These are phyloP conservation scores for Daldinia sp. DNA, from an alignment of 2,329 filamentous ascomycete species.

Conservation along the genomic window DNA sequence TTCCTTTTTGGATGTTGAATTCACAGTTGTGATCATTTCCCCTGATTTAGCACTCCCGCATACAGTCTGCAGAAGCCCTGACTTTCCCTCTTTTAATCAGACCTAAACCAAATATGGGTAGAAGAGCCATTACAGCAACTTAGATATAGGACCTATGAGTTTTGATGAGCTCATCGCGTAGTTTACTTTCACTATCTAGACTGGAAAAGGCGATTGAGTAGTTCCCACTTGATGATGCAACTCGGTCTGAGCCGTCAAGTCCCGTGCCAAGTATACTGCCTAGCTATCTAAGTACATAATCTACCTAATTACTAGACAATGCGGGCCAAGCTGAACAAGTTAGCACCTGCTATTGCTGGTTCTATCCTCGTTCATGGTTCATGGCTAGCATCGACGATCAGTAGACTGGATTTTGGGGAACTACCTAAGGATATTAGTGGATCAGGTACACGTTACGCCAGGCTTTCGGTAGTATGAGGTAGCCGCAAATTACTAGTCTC, in stretches of 20 bases:
- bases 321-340: constrained; percentile 12
- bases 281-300: constrained; percentile 13
- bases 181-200: constrained; percentile 11
- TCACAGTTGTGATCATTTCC: background rate
- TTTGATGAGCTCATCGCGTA: constrained; percentile 15
- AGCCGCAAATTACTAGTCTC: background rate
- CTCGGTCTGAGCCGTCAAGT: constrained; percentile 22
- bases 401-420: background rate
- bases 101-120: background rate
- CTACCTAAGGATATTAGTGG: constrained; percentile 7
- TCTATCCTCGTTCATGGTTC: background rate
- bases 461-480: background rate
- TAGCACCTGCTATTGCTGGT: constrained; percentile 6
- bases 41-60: background rate
- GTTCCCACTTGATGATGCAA: constrained; percentile 32
- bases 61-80: background rate
- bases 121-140: background rate
- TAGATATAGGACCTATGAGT: background rate
- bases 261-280: constrained; percentile 21
- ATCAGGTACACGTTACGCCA: constrained; percentile 8
- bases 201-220: constrained; percentile 4
- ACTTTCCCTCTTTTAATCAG: constrained; percentile 14
- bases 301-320: constrained; percentile 1
- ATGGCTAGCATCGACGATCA: constrained; percentile 3
- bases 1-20: background rate